Percentiles rank a stretch among this genome's conserved stretches.
Conservation (phyloP, 768 basidiomycete species). For the Flagelloscypha sp. region DNA sequence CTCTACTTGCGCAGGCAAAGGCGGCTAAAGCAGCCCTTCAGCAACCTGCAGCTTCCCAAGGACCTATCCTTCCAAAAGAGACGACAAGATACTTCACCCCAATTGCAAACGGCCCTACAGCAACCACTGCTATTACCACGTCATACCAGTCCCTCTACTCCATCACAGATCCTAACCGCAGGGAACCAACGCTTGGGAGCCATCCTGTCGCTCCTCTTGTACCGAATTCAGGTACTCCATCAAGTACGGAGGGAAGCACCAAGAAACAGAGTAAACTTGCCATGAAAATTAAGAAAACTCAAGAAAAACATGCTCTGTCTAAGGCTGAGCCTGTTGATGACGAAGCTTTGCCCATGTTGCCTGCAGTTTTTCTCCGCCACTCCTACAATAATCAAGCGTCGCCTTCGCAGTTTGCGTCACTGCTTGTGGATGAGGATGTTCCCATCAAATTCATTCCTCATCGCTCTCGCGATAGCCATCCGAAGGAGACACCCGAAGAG, state of each 20-base stretch:
- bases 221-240: constrained; percentile 10
- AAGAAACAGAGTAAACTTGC: constrained; percentile 65
- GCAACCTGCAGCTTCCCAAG: constrained; percentile 12
- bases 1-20: constrained; percentile 62
- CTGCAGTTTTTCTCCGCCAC: constrained; percentile 53
- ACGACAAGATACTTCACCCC: constrained; percentile 69
- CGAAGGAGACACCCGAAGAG: too few species aligned
- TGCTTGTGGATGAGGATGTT: constrained; percentile 53
- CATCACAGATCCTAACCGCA: constrained; percentile 46
- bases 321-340: constrained; percentile 21
- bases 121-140: constrained; percentile 78
- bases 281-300: constrained; percentile 58
- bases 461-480: too few species aligned
- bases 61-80: constrained; percentile 29
- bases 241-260: constrained; percentile 23
- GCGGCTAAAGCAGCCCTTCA: constrained; percentile 18
- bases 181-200: constrained; percentile 29
- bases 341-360: constrained; percentile 30
- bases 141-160: constrained; percentile 67
- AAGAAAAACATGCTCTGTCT: constrained; percentile 40
- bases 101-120: constrained; percentile 76
- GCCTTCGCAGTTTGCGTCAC: constrained; percentile 70
- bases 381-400: constrained; percentile 55
- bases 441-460: too few species aligned
- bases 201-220: constrained; percentile 38